phyloP scores from a whole-genome alignment of 106 monocot genomes.

The Dendrobium nobile region DNA sequence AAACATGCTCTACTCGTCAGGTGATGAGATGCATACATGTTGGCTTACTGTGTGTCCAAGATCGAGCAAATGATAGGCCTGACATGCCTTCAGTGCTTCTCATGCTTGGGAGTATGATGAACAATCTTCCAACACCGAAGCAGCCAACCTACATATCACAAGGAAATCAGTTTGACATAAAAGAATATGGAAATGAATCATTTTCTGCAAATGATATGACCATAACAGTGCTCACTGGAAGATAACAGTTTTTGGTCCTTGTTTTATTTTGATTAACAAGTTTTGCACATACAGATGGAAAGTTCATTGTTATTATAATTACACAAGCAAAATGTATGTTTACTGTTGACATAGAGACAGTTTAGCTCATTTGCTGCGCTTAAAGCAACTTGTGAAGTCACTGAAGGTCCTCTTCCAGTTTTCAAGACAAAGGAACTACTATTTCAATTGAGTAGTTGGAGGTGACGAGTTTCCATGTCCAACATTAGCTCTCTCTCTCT shows the following conservation, averaged over 20 bases:
- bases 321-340: too few relatives aligned
- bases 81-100: slow-evolving; percentile 5
- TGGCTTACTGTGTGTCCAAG: slow-evolving; percentile 18
- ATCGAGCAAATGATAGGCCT: slow-evolving; percentile 11
- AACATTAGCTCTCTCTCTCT: too few relatives aligned
- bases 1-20: neutral
- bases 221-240: neutral
- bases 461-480: too few relatives aligned
- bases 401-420: too few relatives aligned
- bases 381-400: too few relatives aligned
- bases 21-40: slow-evolving; percentile 15
- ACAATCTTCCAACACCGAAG: slow-evolving; percentile 3
- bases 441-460: too few relatives aligned
- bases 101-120: slow-evolving; percentile 7
- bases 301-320: too few relatives aligned
- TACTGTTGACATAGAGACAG: too few relatives aligned
- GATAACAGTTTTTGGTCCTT: neutral
- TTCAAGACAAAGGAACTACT: too few relatives aligned
- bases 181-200: neutral
- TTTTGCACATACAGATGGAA: too few relatives aligned
- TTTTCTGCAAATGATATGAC: neutral
- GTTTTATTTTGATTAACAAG: neutral
- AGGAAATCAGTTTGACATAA: neutral
- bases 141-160: slow-evolving; percentile 6
- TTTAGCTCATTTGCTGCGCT: too few relatives aligned